These are phyloP conservation scores for Colletotrichum spaethianum DNA, from an alignment of 2,329 filamentous ascomycete genomes.

Conservation along the genomic window DNA sequence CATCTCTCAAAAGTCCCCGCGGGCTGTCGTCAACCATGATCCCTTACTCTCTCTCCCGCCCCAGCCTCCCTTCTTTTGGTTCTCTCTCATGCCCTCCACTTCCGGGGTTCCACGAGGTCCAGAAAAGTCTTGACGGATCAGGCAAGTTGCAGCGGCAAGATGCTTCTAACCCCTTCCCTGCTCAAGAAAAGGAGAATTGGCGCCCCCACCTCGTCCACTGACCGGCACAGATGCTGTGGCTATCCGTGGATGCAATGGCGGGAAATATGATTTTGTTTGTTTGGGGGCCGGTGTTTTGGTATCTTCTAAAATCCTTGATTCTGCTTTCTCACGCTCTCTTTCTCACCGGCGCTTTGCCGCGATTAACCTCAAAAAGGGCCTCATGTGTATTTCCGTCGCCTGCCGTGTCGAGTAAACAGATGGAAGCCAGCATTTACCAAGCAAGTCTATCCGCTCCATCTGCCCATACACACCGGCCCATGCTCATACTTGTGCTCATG, in stretches of 20 bases:
- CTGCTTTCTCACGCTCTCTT: slow-evolving; percentile 9
- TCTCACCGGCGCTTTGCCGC: not conserved
- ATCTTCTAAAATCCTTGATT: slow-evolving; percentile 16
- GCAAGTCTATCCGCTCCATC: not conserved
- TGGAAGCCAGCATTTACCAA: not conserved
- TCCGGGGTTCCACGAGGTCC: slow-evolving; percentile 19
- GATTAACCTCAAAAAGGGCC: not conserved
- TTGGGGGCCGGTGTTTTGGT: slow-evolving; percentile 14
- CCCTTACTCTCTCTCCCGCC: not conserved
- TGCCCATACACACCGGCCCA: not conserved
- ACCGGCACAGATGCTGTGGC: slow-evolving; percentile 7
- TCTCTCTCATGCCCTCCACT: not conserved
- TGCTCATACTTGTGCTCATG: not conserved
- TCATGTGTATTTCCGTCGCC: not conserved
- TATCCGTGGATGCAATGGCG: not conserved
- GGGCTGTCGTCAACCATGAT: not conserved
- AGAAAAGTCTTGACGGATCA: slow-evolving; percentile 17
- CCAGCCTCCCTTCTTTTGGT: not conserved
- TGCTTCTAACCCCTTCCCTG: not conserved
- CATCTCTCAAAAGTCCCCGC: not conserved
- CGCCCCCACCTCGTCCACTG: not conserved
- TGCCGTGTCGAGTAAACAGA: slow-evolving; percentile 1
- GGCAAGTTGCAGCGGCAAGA: slow-evolving; percentile 34
- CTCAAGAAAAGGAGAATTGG: not conserved
- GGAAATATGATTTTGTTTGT: not conserved